Conservation (phyloP, 805 yeast species). For the Blastobotrys chiropterorum region DNA sequence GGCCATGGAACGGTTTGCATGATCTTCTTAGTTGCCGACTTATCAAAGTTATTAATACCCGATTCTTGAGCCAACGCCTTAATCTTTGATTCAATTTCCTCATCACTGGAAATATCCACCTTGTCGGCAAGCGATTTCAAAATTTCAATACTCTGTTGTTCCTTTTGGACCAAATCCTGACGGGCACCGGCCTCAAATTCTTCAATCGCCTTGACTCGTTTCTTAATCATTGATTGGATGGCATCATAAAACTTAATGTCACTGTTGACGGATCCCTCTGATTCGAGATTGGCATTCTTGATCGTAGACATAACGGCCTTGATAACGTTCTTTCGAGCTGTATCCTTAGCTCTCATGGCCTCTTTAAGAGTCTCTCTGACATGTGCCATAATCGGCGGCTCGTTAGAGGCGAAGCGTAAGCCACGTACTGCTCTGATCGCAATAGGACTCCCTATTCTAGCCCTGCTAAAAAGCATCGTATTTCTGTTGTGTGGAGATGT, state of each 20-base stretch:
- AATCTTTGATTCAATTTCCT: constrained; percentile 36
- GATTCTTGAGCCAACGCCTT: constrained; percentile 15
- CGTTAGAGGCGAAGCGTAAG: constrained; percentile 13
- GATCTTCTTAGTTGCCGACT: constrained; percentile 17
- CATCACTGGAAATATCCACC: constrained; percentile 46
- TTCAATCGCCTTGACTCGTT: constrained; percentile 44
- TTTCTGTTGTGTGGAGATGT: not conserved
- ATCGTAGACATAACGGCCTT: constrained; percentile 31
- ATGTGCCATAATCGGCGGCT: constrained; percentile 30
- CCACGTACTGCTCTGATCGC: not conserved
- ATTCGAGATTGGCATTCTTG: constrained; percentile 30
- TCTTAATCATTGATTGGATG: constrained; percentile 33
- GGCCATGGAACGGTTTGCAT: constrained; percentile 24
- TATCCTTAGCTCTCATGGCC: constrained; percentile 44
- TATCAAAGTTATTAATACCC: constrained; percentile 13
- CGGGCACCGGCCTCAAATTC: constrained; percentile 44
- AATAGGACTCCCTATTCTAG: not conserved
- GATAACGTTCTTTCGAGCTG: constrained; percentile 26
- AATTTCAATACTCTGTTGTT: constrained; percentile 40
- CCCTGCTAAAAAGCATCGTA: not conserved
- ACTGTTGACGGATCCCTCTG: constrained; percentile 24
- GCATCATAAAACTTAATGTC: constrained; percentile 35
- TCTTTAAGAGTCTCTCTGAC: constrained; percentile 41
- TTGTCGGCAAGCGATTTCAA: constrained; percentile 36
- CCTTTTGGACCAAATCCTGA: constrained; percentile 49